Evolutionary conservation across 768 basidiomycete genomes (phyloP).

Genomic region (Termitomyces sp.): DNA sequence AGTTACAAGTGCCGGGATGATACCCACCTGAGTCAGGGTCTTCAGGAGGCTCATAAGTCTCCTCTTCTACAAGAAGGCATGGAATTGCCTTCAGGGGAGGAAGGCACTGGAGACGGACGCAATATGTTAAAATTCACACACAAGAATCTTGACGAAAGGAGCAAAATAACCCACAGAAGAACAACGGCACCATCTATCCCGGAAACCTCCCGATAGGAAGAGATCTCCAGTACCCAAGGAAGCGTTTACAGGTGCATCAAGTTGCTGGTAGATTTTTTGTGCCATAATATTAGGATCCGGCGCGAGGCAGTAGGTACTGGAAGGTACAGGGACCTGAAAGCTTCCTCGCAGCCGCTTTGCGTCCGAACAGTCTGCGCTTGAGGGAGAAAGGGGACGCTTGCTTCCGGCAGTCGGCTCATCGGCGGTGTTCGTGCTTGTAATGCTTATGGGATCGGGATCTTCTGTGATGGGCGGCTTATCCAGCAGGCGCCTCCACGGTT

Average conservation of each 20-base stretch:
- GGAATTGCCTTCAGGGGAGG: conserved; percentile 45
- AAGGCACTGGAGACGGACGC: conserved; percentile 48
- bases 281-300: conserved; percentile 44
- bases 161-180: conserved; percentile 36
- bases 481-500: conserved; percentile 51
- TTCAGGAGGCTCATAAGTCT: conserved; percentile 80
- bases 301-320: conserved; percentile 41
- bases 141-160: conserved; percentile 1
- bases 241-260: conserved; percentile 15
- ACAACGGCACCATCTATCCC: conserved; percentile 79
- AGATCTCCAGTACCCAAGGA: conserved; percentile 61
- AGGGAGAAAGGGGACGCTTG: conserved; percentile 49
- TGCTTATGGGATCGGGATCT: conserved; percentile 22
- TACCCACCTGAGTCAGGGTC: conserved; percentile 75
- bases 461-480: conserved; percentile 18
- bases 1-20: conserved; percentile 1
- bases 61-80: conserved; percentile 72
- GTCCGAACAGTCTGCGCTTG: conserved; percentile 26
- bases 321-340: conserved; percentile 13
- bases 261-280: conserved; percentile 36
- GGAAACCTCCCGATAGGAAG: conserved; percentile 70
- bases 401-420: conserved; percentile 21
- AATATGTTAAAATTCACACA: conserved; percentile 2
- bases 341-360: conserved; percentile 30
- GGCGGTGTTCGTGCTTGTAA: conserved; percentile 15